Conservation (phyloP, 1,139 yeast genomes). For the Kurtzmaniella quercitrusa region DNA sequence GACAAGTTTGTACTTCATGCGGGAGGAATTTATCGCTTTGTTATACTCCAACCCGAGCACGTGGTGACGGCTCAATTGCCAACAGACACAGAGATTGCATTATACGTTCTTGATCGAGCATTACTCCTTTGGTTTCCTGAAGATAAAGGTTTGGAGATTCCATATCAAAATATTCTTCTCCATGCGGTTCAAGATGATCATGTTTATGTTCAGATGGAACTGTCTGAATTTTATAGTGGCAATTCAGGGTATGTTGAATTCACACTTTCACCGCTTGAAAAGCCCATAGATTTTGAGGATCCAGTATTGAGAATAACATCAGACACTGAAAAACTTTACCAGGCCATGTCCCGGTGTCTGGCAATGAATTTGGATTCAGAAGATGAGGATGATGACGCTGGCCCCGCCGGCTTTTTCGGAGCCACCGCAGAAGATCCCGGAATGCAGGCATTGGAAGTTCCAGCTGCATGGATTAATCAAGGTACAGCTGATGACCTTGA, state of each 20-base stretch:
- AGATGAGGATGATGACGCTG: constrained; percentile 10
- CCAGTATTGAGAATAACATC: constrained; percentile 9
- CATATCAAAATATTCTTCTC: constrained; percentile 35
- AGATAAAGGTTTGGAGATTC: constrained; percentile 34
- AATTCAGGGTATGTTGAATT: constrained; percentile 9
- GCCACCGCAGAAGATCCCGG: neutral
- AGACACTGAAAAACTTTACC: constrained; percentile 22
- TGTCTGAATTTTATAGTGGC: constrained; percentile 15
- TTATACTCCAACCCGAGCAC: constrained; percentile 14
- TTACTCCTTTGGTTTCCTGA: constrained; percentile 34
- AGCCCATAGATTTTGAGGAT: neutral
- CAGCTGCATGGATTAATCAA: constrained; percentile 7
- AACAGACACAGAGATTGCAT: constrained; percentile 16
- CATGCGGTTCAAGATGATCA: constrained; percentile 32
- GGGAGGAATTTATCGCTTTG: constrained; percentile 26
- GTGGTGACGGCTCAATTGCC: constrained; percentile 10
- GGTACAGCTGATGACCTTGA: constrained; percentile 11
- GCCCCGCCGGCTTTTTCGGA: neutral
- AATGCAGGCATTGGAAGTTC: constrained; percentile 3
- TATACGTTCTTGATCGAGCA: constrained; percentile 38
- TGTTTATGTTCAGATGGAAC: constrained; percentile 33
- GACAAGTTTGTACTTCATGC: constrained; percentile 42
- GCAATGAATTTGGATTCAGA: constrained; percentile 26
- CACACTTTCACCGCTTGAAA: constrained; percentile 9
- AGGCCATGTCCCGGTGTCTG: constrained; percentile 37